Conservation (phyloP, 306 rosid genomes). For the Mimosa bimucronata region DNA sequence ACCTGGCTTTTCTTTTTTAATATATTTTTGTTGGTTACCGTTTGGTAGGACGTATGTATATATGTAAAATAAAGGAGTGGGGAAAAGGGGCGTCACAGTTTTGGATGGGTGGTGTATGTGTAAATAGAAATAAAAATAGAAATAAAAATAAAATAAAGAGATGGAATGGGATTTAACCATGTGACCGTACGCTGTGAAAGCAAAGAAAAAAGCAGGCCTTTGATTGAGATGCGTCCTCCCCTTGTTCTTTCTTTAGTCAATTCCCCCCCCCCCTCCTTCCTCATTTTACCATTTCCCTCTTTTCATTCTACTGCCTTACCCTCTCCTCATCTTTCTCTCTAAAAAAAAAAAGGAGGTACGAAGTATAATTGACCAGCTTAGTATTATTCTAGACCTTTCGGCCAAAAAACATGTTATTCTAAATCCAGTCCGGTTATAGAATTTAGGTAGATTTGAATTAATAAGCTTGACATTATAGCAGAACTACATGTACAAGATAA, state of each 20-base stretch:
- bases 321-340: not conserved
- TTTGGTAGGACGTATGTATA: not conserved
- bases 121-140: not conserved
- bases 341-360: no score
- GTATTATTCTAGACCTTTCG: no score
- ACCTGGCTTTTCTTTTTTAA: not conserved
- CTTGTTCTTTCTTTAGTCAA: conserved; percentile 32
- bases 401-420: no score
- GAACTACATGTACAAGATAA: no score
- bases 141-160: not conserved
- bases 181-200: conserved; percentile 10
- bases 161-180: not conserved
- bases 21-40: not conserved
- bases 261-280: not conserved
- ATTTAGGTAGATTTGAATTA: no score
- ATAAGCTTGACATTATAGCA: no score
- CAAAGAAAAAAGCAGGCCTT: not conserved
- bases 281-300: not conserved
- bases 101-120: not conserved
- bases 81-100: not conserved
- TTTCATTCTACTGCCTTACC: not conserved
- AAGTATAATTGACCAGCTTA: not conserved
- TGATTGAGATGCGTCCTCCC: conserved; percentile 57
- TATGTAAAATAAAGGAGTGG: not conserved
- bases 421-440: no score